Conservation (phyloP, 805 yeast genomes). For the Phaffomyces opuntiae region DNA sequence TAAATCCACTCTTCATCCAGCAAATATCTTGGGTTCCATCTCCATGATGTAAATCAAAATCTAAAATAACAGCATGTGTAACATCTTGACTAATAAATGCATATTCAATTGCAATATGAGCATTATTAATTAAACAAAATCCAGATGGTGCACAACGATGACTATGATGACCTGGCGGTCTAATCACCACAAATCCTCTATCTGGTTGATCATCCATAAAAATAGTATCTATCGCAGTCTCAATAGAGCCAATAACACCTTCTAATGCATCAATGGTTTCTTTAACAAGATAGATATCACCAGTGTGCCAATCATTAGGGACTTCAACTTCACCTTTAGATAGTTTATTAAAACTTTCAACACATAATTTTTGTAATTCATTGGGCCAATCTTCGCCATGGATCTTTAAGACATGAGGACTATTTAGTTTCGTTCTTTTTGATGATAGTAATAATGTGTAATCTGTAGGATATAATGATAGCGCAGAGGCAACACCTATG, state of each 20-base stretch:
- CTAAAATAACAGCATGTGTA: slow-evolving; percentile 76
- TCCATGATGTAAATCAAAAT: slow-evolving; percentile 83
- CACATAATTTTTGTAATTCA: slow-evolving; percentile 49
- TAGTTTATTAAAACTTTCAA: slow-evolving; percentile 49
- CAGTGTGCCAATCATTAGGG: slow-evolving; percentile 76
- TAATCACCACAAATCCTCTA: slow-evolving; percentile 57
- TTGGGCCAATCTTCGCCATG: slow-evolving; percentile 76
- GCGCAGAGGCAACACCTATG: slow-evolving; percentile 72
- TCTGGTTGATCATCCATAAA: slow-evolving; percentile 29
- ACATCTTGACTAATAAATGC: slow-evolving; percentile 56
- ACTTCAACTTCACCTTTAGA: slow-evolving; percentile 55
- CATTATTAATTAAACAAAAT: slow-evolving; percentile 75
- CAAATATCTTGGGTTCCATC: slow-evolving; percentile 86
- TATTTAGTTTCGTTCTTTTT: slow-evolving; percentile 39
- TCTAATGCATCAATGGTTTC: slow-evolving; percentile 63
- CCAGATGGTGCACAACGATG: slow-evolving; percentile 83
- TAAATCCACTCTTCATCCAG: slow-evolving; percentile 69
- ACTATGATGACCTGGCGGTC: slow-evolving; percentile 88
- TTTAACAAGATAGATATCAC: slow-evolving; percentile 69
- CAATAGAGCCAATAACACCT: slow-evolving; percentile 74
- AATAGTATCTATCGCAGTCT: slow-evolving; percentile 56
- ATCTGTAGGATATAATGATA: slow-evolving; percentile 57
- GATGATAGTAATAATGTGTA: slow-evolving; percentile 43
- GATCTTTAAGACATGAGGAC: slow-evolving; percentile 57
- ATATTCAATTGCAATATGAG: slow-evolving; percentile 73